phyloP scores from a whole-genome alignment of 2,329 filamentous ascomycete species.

The Stemphylium beticola region DNA sequence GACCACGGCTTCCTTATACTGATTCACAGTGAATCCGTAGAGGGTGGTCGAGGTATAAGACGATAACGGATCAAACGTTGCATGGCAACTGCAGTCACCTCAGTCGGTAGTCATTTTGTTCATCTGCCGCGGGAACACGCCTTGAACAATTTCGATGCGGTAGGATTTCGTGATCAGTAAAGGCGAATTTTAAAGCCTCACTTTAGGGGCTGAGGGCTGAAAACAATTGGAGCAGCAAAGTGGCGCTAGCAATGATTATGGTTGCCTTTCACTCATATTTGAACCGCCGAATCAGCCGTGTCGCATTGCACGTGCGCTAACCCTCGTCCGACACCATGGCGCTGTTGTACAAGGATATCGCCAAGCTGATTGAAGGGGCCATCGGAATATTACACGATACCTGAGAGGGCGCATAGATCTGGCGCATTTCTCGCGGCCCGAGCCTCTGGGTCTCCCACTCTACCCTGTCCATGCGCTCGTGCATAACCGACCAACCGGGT shows the following conservation, averaged over 20 bases:
- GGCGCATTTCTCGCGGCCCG: constrained; percentile 33
- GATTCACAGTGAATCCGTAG: not conserved
- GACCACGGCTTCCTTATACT: not conserved
- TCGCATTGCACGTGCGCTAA: constrained; percentile 36
- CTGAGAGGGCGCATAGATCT: constrained; percentile 36
- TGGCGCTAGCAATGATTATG: constrained; percentile 22
- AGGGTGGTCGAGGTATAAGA: not conserved
- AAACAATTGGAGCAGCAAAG: constrained; percentile 22
- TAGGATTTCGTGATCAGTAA: constrained; percentile 22
- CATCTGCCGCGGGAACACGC: constrained; percentile 5
- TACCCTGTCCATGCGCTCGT: constrained; percentile 22
- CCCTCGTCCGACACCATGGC: constrained; percentile 29
- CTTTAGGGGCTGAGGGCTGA: constrained; percentile 19
- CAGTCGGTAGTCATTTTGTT: not conserved
- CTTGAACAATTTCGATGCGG: not conserved
- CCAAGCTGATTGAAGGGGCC: constrained; percentile 37
- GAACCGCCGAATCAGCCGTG: constrained; percentile 30
- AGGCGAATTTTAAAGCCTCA: constrained; percentile 34
- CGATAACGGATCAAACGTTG: not conserved
- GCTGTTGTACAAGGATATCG: constrained; percentile 45
- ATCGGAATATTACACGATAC: constrained; percentile 34
- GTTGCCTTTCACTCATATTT: constrained; percentile 29
- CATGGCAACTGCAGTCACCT: not conserved
- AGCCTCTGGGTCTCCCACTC: constrained; percentile 27
- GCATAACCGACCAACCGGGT: constrained; percentile 28